phyloP scores from a whole-genome alignment of 192 early-diverging fungal species.

The Backusella sp. region DNA sequence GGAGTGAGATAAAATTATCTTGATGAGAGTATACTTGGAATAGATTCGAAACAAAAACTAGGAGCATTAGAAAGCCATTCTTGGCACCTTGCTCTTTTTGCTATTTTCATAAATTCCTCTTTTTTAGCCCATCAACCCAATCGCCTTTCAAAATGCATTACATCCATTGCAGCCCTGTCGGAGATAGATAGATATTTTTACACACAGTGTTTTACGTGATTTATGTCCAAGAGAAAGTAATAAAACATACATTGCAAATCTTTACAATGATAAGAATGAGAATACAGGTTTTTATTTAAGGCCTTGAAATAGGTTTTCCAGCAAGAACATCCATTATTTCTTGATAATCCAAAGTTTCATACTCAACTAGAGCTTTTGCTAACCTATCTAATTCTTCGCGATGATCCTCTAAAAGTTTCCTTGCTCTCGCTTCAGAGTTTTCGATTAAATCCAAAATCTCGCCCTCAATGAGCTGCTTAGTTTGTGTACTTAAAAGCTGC shows the following conservation, averaged over 20 bases:
- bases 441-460: conserved; percentile 82
- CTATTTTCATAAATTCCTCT: not conserved
- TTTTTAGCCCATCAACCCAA: not conserved
- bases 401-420: conserved; percentile 67
- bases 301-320: conserved; percentile 60
- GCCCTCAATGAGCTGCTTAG: conserved; percentile 80
- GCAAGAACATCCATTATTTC: conserved; percentile 81
- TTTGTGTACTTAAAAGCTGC: conserved; percentile 64
- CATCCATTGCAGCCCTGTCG: not conserved
- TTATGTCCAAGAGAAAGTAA: not conserved
- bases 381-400: conserved; percentile 88
- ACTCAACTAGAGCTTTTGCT: conserved; percentile 90
- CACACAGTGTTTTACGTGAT: not conserved
- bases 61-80: not conserved
- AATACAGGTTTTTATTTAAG: conserved; percentile 17
- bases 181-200: not conserved
- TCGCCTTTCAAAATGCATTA: not conserved
- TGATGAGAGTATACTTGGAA: not conserved
- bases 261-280: not conserved
- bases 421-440: conserved; percentile 68
- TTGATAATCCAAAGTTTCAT: conserved; percentile 89
- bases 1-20: not conserved
- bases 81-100: not conserved
- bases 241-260: not conserved
- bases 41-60: not conserved